These are phyloP conservation scores for Dissophora ornata DNA, from an alignment of 192 early-diverging fungal genomes.

Conservation along the genomic window DNA sequence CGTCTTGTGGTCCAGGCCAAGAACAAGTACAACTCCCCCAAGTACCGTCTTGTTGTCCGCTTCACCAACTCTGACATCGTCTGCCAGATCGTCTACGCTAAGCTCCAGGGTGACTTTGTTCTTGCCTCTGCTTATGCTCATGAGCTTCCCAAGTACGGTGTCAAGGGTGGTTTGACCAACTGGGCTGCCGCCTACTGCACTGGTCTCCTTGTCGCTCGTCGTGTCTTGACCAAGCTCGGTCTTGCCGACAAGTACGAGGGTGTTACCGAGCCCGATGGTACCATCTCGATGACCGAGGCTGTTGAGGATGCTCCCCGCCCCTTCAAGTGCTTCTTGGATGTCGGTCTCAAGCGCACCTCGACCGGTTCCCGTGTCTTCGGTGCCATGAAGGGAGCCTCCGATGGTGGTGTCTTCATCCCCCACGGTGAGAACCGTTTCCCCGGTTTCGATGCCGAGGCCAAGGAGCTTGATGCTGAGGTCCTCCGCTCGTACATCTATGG, in stretches of 20 bases:
- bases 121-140: slow-evolving; percentile 95
- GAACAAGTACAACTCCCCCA: slow-evolving; percentile 99
- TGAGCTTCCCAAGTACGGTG: slow-evolving; percentile 95
- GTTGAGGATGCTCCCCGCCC: slow-evolving; percentile 93
- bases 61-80: slow-evolving; percentile 99
- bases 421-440: slow-evolving; percentile 98
- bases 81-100: slow-evolving; percentile 97
- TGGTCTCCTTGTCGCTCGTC: slow-evolving; percentile 96
- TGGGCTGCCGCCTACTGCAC: slow-evolving; percentile 99
- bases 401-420: slow-evolving; percentile 98
- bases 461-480: slow-evolving; percentile 91
- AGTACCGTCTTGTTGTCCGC: slow-evolving; percentile 99
- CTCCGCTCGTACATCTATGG: slow-evolving; percentile 98
- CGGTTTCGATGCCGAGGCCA: slow-evolving; percentile 89
- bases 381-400: slow-evolving; percentile 98
- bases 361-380: slow-evolving; percentile 97
- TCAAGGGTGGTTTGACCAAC: slow-evolving; percentile 99
- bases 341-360: slow-evolving; percentile 96
- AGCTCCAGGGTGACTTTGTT: slow-evolving; percentile 97
- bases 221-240: slow-evolving; percentile 93
- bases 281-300: slow-evolving; percentile 87
- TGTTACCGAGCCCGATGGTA: slow-evolving; percentile 91
- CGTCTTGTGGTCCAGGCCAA: slow-evolving; percentile 98
- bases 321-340: slow-evolving; percentile 98
- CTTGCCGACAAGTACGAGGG: slow-evolving; percentile 98